phyloP scores from a whole-genome alignment of 345 rosid genomes.

The Linum tenue region DNA sequence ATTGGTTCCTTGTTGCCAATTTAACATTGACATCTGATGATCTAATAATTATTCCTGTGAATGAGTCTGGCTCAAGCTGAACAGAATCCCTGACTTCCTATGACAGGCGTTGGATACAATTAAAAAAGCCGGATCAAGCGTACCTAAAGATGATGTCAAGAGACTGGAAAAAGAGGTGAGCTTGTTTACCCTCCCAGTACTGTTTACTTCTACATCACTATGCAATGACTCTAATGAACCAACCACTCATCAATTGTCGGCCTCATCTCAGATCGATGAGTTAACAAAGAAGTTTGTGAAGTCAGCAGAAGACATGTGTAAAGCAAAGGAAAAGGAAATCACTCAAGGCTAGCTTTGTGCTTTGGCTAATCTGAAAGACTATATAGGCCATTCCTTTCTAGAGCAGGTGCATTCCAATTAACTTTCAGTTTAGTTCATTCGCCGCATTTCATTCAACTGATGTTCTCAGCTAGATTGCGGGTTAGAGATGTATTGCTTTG shows the following conservation, averaged over 20 bases:
- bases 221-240: not conserved
- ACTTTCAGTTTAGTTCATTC: too few relatives aligned
- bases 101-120: constrained; percentile 72
- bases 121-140: constrained; percentile 62
- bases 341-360: constrained; percentile 24
- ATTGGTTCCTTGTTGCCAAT: not conserved
- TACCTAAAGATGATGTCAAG: constrained; percentile 80
- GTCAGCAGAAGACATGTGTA: constrained; percentile 82
- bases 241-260: not conserved
- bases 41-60: not conserved
- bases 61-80: not conserved
- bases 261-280: constrained; percentile 55
- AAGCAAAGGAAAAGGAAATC: constrained; percentile 87
- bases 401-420: too few relatives aligned
- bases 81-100: not conserved
- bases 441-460: too few relatives aligned
- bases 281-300: constrained; percentile 71
- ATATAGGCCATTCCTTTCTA: too few relatives aligned
- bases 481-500: too few relatives aligned
- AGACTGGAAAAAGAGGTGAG: constrained; percentile 89
- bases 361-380: too few relatives aligned
- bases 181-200: constrained; percentile 5
- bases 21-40: not conserved
- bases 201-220: not conserved
- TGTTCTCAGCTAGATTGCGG: too few relatives aligned